phyloP scores from a whole-genome alignment of 495 filamentous ascomycete genomes.

The Xylaria castorea region DNA sequence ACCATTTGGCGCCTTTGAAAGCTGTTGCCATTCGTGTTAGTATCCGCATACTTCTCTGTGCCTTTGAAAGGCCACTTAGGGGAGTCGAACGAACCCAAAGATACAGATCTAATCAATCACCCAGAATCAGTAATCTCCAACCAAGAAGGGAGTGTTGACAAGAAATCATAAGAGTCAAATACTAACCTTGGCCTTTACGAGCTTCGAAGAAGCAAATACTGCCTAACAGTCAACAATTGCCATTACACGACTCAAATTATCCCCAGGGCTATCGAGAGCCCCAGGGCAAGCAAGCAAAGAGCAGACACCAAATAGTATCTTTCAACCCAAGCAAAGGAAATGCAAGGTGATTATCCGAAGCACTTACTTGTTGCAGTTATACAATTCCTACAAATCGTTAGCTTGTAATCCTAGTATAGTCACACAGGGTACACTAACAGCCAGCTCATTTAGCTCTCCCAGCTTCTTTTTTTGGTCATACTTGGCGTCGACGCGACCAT shows the following conservation, averaged over 20 bases:
- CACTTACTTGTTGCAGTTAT: slow-evolving; percentile 88
- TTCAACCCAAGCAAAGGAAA: neutral
- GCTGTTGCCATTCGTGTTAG: slow-evolving; percentile 60
- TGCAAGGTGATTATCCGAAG: neutral
- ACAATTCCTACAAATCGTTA: slow-evolving; percentile 65
- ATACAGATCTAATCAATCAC: slow-evolving; percentile 24
- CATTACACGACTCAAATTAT: neutral
- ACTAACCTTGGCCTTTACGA: slow-evolving; percentile 91
- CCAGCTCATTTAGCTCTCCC: slow-evolving; percentile 91
- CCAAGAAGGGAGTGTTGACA: too few relatives aligned
- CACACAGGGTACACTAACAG: slow-evolving; percentile 39
- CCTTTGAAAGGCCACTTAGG: neutral
- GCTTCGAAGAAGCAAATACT: slow-evolving; percentile 92
- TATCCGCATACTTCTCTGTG: neutral
- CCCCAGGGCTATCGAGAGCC: neutral
- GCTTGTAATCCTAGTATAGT: neutral
- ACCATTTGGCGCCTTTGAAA: slow-evolving; percentile 92
- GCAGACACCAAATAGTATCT: too few relatives aligned
- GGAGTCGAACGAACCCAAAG: slow-evolving; percentile 25
- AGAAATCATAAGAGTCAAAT: slow-evolving; percentile 42
- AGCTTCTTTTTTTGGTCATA: slow-evolving; percentile 95
- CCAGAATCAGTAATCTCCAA: slow-evolving; percentile 4
- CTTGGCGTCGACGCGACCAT: slow-evolving; percentile 93
- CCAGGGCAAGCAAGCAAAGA: neutral
- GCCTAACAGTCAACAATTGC: slow-evolving; percentile 3